Evolutionary conservation across 495 filamentous ascomycete species (phyloP), one percentile per base, ranked within the genome.

Genomic region (Cudoniella acicularis): DNA sequence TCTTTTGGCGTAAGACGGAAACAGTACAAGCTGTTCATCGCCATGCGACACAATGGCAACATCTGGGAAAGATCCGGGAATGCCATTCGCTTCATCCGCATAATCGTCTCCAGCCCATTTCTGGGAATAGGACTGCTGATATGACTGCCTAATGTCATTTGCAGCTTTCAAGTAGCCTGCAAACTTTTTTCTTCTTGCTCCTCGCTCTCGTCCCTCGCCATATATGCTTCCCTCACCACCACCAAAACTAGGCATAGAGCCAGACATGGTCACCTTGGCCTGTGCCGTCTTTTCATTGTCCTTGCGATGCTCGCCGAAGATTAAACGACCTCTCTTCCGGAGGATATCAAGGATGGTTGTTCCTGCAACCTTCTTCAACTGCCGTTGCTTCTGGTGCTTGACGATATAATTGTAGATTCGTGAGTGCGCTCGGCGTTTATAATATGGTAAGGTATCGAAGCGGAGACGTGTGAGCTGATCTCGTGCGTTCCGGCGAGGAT

Each of bases 11-110:
- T 74, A 98, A 95, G 65, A 90, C 8, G 94, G 94, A 67, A 97
- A 99, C 13, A 98, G 65, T 10, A 98, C 80, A 84, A 99, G 89
- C 75, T 97, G 90, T 72, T 96, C 93, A 61, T 89, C 83, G 20
- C 89, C 92, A 41, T 83, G 87, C 8, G 84, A 79, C 20, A 87
- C 83, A 52, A 96, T 87, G 11, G 87, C 82, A 17, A 91, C 87
- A 62, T 95, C 86, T 1, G 91, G 90, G 64, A 92, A 96, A 3
- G 87, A 79, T 1, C 86, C 88, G 0, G 88, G 87, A n/a, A 88
- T 87, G 24, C 81, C 78, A 9, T 77, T 72, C 9, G 79, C 71
- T 41, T 82, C 77, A 45, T 85, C 79, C 27, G 86, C 76, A 10
- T 79, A 74, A 18, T 76, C 79, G 13, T 79, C 73, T 11, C 77